Conservation (phyloP, 1,139 yeast genomes). For the Zygosaccharomyces pseudobailii region DNA sequence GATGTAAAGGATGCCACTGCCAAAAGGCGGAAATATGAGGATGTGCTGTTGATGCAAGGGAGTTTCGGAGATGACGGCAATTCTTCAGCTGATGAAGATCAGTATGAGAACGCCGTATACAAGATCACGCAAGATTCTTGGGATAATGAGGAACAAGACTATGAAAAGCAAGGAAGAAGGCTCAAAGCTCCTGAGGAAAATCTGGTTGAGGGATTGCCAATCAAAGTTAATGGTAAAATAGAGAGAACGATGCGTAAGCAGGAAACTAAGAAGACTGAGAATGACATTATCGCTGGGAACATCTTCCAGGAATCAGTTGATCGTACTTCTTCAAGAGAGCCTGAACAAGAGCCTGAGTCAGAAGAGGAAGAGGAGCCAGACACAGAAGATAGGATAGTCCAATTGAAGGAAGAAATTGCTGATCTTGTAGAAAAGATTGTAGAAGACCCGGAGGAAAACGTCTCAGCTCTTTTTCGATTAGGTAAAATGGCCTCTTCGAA, state of each 20-base stretch:
- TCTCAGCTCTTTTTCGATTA: constrained; percentile 60
- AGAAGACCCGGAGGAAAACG: constrained; percentile 89
- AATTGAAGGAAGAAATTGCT: constrained; percentile 80
- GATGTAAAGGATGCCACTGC: constrained; percentile 29
- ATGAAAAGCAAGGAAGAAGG: constrained; percentile 57
- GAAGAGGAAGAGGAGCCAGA: constrained; percentile 47
- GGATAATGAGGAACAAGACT: constrained; percentile 67
- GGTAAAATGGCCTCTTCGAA: constrained; percentile 67
- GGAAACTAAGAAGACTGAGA: constrained; percentile 28
- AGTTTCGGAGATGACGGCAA: constrained; percentile 37
- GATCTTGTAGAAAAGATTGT: constrained; percentile 68
- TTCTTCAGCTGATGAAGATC: constrained; percentile 24
- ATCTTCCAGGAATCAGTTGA: constrained; percentile 12
- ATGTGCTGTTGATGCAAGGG: constrained; percentile 45
- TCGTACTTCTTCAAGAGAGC: constrained; percentile 21
- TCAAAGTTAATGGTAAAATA: constrained; percentile 66
- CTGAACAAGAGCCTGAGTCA: constrained; percentile 28
- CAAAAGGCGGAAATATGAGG: constrained; percentile 50
- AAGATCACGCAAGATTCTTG: constrained; percentile 28
- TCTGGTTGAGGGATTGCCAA: constrained; percentile 73
- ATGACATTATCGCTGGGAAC: constrained; percentile 30
- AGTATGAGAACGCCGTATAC: not conserved
- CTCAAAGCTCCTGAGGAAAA: constrained; percentile 37
- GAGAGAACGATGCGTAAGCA: constrained; percentile 49
- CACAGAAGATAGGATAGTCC: constrained; percentile 54